Conservation (phyloP, 176 grass and related monocot genomes). For the Saccharum officinarum region DNA sequence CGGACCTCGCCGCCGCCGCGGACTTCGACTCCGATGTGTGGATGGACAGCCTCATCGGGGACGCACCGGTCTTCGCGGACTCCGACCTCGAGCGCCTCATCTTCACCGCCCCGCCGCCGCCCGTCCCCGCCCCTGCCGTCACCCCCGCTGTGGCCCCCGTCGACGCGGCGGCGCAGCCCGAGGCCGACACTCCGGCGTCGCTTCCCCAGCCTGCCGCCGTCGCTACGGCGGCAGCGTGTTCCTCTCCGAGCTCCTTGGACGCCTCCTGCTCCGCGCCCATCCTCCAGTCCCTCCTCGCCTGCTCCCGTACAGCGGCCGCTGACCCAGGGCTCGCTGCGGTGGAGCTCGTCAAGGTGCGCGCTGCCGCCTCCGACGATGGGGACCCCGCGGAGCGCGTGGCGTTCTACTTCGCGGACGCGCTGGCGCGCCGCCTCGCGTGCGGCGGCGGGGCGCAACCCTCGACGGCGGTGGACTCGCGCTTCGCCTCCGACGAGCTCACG, state of each 20-base stretch:
- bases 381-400: conserved; percentile 86
- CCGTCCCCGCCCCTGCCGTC: not conserved
- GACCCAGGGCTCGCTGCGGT: conserved; percentile 55
- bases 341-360: conserved; percentile 61
- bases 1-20: conserved; percentile 49
- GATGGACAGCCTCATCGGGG: conserved; percentile 98
- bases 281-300: conserved; percentile 63
- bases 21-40: conserved; percentile 95
- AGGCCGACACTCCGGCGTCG: conserved; percentile 19
- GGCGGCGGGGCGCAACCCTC: not conserved
- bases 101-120: conserved; percentile 50
- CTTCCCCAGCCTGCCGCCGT: not conserved
- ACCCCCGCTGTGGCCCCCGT: not conserved
- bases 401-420: conserved; percentile 92
- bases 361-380: conserved; percentile 52
- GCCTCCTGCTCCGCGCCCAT: conserved; percentile 52
- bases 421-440: conserved; percentile 51
- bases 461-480: conserved; percentile 6
- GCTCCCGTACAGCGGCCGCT: conserved; percentile 53
- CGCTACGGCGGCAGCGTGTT: conserved; percentile 27
- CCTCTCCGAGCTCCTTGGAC: conserved; percentile 38
- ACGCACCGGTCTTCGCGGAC: conserved; percentile 64
- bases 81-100: conserved; percentile 79
- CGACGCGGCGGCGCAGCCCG: not conserved
- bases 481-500: conserved; percentile 75